Evolutionary conservation across 768 basidiomycete species (phyloP).

Genomic region (Clavaria fumosa): DNA sequence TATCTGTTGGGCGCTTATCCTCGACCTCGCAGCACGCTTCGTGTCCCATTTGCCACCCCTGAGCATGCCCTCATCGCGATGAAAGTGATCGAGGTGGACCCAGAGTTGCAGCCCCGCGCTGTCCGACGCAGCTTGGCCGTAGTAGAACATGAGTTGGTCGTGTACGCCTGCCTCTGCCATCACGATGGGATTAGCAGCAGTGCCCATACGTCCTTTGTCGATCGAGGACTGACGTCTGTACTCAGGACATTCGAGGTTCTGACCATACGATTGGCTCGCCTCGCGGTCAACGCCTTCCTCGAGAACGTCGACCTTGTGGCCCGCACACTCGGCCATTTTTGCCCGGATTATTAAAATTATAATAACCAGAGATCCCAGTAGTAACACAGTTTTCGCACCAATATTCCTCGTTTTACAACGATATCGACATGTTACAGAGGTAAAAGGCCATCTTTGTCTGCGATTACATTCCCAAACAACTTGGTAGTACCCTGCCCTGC

Average conservation of each 20-base stretch:
- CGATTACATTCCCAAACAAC: no score
- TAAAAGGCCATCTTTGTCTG: no score
- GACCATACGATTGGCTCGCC: constrained; percentile 72
- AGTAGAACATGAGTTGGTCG: constrained; percentile 53
- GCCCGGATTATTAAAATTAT: constrained; percentile 38
- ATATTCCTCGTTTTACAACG: not conserved
- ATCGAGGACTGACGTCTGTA: no score
- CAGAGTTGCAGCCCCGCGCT: constrained; percentile 66
- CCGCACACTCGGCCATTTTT: constrained; percentile 71
- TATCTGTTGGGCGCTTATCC: no score
- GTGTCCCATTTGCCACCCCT: constrained; percentile 60
- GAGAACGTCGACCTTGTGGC: constrained; percentile 81
- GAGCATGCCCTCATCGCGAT: constrained; percentile 72
- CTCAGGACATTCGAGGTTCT: constrained; percentile 66
- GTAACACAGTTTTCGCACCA: not conserved
- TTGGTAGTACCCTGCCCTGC: no score
- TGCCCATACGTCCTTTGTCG: no score
- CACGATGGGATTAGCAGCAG: not conserved
- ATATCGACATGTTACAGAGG: no score
- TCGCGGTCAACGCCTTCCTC: constrained; percentile 74
- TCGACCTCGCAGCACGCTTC: constrained; percentile 33
- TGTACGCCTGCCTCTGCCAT: constrained; percentile 32
- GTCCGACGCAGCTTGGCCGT: constrained; percentile 60
- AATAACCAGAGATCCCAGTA: no score
- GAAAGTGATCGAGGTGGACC: constrained; percentile 75